Percentiles rank a stretch among this genome's conserved stretches.
Evolutionary conservation across 1,139 yeast genomes (phyloP).

Genomic region (Saccharomyces hybrid): DNA sequence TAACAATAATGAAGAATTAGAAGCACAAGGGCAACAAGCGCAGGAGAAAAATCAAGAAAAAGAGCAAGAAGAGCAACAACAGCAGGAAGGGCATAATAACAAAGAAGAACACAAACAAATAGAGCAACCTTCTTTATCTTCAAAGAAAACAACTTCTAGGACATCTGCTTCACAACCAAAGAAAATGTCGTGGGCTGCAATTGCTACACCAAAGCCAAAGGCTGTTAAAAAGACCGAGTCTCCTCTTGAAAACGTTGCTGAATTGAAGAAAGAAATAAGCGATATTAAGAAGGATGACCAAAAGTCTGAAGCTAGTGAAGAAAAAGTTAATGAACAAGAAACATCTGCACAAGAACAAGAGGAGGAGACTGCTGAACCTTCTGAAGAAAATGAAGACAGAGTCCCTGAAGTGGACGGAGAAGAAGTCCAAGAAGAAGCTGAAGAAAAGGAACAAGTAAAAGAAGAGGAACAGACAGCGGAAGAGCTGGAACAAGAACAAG

Average conservation of each 20-base stretch:
- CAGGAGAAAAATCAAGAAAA: constrained; percentile 1
- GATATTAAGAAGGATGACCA: constrained; percentile 3
- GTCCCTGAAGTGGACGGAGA: constrained; percentile 1
- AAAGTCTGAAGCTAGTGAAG: constrained; percentile 4
- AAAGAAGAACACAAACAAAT: neutral
- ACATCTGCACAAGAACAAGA: constrained; percentile 15
- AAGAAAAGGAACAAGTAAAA: neutral
- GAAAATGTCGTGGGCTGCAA: constrained; percentile 38
- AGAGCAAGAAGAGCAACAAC: neutral
- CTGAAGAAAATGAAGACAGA: constrained; percentile 14
- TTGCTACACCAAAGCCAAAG: constrained; percentile 33
- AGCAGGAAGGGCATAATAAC: constrained; percentile 1
- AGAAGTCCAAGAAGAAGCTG: constrained; percentile 1
- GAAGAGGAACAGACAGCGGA: constrained; percentile 1
- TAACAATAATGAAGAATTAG: neutral
- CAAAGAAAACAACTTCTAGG: constrained; percentile 2
- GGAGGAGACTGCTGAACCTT: constrained; percentile 18
- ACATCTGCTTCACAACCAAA: constrained; percentile 13
- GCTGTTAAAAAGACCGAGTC: constrained; percentile 14
- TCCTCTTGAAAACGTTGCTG: constrained; percentile 7
- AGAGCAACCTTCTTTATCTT: neutral
- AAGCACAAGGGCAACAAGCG: constrained; percentile 3
- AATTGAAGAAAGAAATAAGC: constrained; percentile 6
- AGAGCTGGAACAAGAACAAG: constrained; percentile 4
- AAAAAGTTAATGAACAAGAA: constrained; percentile 6